A percentile compares a stretch with the other conserved stretches of the same genome.
These are phyloP conservation scores for Aspergillus saccharolyticus DNA, from an alignment of 495 filamentous ascomycete species.

Conservation along the genomic window DNA sequence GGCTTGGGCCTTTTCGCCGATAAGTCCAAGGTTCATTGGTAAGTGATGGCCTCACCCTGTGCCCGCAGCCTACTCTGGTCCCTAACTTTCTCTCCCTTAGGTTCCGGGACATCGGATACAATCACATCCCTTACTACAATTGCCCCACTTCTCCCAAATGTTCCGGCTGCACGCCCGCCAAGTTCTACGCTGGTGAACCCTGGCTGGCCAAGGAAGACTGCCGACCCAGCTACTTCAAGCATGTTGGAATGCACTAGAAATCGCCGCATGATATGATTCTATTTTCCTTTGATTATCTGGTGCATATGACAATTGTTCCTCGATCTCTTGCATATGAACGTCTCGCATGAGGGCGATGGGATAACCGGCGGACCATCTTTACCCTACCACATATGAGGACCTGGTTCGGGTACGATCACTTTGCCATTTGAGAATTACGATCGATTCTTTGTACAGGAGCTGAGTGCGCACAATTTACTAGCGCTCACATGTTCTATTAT, in stretches of 20 bases:
- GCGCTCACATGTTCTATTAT: slow-evolving; percentile 9
- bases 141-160: slow-evolving; percentile 97
- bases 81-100: slow-evolving; percentile 41
- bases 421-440: slow-evolving; percentile 2
- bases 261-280: not conserved
- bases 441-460: not conserved
- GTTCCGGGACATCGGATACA: slow-evolving; percentile 99
- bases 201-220: slow-evolving; percentile 90
- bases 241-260: slow-evolving; percentile 70
- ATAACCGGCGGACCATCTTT: not conserved
- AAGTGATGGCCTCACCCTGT: slow-evolving; percentile 30
- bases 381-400: not conserved
- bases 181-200: slow-evolving; percentile 80
- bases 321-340: not conserved
- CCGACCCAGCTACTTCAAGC: slow-evolving; percentile 94
- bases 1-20: slow-evolving; percentile 94
- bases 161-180: slow-evolving; percentile 76
- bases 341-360: not conserved
- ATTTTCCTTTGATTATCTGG: not conserved
- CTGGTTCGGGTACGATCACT: too few relatives aligned
- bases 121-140: slow-evolving; percentile 98
- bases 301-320: not conserved
- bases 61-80: not conserved
- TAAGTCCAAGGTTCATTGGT: slow-evolving; percentile 90
- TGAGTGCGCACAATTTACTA: slow-evolving; percentile 9